phyloP scores from a whole-genome alignment of 2,329 filamentous ascomycete genomes.

The Mycosphaerella sp. region DNA sequence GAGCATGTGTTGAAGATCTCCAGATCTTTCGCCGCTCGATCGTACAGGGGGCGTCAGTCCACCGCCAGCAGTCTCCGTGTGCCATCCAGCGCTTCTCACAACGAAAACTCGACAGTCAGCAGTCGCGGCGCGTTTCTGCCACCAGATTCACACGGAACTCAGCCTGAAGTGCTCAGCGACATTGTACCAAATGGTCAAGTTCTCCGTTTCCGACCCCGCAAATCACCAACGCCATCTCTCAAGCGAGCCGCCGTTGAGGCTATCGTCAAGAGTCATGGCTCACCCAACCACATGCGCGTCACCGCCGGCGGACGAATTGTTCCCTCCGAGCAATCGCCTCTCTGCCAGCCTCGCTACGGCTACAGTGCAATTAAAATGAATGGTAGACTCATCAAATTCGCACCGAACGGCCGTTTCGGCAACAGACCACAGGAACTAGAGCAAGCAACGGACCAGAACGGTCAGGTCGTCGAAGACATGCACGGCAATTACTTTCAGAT shows the following conservation, averaged over 20 bases:
- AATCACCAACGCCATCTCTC: conserved; percentile 46
- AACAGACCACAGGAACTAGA: conserved; percentile 24
- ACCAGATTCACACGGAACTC: conserved; percentile 10
- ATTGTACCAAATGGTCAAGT: conserved; percentile 32
- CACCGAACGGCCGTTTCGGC: conserved; percentile 31
- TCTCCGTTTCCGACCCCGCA: conserved; percentile 27
- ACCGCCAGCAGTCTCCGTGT: conserved; percentile 26
- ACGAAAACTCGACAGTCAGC: conserved; percentile 29
- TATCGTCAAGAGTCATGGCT: conserved; percentile 47
- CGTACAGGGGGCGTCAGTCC: conserved; percentile 30
- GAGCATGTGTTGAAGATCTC: conserved; percentile 36
- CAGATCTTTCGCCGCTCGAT: conserved; percentile 35
- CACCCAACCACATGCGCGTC: conserved; percentile 45
- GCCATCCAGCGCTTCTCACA: conserved; percentile 26
- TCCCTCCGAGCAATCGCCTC: conserved; percentile 40
- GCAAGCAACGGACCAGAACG: conserved; percentile 28
- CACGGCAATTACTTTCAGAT: conserved; percentile 35
- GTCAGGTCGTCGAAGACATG: conserved; percentile 34
- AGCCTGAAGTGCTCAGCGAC: conserved; percentile 28
- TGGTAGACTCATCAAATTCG: conserved; percentile 35
- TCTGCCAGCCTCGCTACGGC: conserved; percentile 36
- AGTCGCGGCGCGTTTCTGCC: conserved; percentile 18
- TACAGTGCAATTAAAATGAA: conserved; percentile 36
- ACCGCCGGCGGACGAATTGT: conserved; percentile 49
- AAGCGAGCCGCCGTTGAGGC: conserved; percentile 46